Conservation (phyloP, 179 eudicot genomes). For the Silene noctiflora region DNA sequence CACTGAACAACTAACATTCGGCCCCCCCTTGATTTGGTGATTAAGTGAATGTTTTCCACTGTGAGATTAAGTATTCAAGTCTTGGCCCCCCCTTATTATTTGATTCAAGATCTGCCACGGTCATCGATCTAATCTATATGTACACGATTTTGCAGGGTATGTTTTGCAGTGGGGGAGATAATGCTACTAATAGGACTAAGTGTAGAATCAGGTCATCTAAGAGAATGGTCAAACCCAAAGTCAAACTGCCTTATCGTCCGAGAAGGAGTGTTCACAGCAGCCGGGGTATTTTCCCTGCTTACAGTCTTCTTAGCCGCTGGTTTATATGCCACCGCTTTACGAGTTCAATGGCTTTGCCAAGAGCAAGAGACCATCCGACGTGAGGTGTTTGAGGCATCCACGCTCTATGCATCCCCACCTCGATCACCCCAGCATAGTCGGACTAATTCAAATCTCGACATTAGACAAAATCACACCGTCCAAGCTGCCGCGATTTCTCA, state of each 20-base stretch:
- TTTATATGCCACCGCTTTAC: conserved; percentile 52
- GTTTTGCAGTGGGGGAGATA: conserved; percentile 73
- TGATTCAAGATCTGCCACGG: no score
- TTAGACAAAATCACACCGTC: conserved; percentile 30
- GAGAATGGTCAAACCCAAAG: conserved; percentile 57
- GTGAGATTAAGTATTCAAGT: no score
- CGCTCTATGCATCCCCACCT: conserved; percentile 55
- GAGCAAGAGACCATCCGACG: conserved; percentile 42
- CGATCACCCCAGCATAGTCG: conserved; percentile 36
- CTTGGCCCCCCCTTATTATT: no score
- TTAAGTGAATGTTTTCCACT: no score
- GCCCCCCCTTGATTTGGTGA: no score
- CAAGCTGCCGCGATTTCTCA: conserved; percentile 25
- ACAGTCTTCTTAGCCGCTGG: conserved; percentile 74
- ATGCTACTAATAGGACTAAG: conserved; percentile 67
- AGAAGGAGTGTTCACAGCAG: conserved; percentile 64
- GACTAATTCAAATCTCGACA: conserved; percentile 13
- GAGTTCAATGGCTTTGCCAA: conserved; percentile 46
- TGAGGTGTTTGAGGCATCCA: conserved; percentile 47
- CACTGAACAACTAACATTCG: no score
- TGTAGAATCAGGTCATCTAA: conserved; percentile 83
- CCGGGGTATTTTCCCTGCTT: conserved; percentile 62
- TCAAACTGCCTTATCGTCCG: conserved; percentile 48
- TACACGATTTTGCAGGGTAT: conserved; percentile 38
- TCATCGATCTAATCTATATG: background rate